Evolutionary conservation across 2,329 filamentous ascomycete genomes (phyloP).

Genomic region (Chrysoporthe austroafricana): DNA sequence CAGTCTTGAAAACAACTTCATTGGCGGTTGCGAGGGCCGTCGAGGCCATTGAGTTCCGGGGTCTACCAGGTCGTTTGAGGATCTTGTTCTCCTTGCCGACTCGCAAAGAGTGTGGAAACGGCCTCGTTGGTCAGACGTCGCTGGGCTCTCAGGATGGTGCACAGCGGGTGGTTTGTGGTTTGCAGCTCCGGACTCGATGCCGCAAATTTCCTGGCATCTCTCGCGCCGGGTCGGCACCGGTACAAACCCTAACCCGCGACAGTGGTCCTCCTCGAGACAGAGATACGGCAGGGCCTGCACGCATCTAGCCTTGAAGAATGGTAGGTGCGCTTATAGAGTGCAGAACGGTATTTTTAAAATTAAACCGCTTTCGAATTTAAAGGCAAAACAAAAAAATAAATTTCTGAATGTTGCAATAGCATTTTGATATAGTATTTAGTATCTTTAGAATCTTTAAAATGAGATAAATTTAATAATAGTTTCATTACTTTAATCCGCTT

Average conservation of each 20-base stretch:
- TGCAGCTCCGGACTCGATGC: not conserved
- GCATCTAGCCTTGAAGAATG: too few species aligned
- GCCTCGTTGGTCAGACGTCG: not conserved
- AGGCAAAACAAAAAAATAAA: too few species aligned
- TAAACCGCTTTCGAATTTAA: too few species aligned
- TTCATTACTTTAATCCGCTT: too few species aligned
- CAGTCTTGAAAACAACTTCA: slow-evolving; percentile 9
- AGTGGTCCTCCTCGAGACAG: not conserved
- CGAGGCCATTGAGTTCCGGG: slow-evolving; percentile 10
- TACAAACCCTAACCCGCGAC: not conserved
- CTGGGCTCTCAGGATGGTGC: not conserved
- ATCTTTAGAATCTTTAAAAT: too few species aligned
- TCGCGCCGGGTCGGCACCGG: slow-evolving; percentile 17
- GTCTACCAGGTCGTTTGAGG: not conserved
- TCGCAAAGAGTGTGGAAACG: not conserved
- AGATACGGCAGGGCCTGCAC: too few species aligned
- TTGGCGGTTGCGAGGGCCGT: slow-evolving; percentile 12
- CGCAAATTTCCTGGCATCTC: slow-evolving; percentile 12
- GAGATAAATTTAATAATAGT: too few species aligned
- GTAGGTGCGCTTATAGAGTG: too few species aligned
- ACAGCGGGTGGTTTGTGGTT: not conserved
- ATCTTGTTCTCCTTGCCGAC: not conserved
- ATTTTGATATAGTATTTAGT: too few species aligned
- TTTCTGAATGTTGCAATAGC: too few species aligned
- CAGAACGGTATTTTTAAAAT: too few species aligned